Evolutionary conservation across 805 yeast genomes (phyloP).

Genomic region (Kuraishia hungarica): DNA sequence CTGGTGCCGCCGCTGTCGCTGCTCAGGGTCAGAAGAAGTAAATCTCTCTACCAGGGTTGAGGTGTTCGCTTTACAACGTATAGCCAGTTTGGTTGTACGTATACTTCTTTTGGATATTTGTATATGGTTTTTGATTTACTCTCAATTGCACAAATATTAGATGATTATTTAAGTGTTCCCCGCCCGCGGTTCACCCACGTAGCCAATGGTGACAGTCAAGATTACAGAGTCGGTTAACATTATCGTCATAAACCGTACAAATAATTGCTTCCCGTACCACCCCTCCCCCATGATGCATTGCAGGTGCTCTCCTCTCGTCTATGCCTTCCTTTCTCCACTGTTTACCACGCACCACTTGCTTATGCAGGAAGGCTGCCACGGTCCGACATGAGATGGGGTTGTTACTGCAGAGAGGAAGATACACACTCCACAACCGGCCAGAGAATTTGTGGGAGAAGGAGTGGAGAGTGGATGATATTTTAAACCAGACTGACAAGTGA

Average conservation of each 20-base stretch:
- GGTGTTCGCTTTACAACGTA: not conserved
- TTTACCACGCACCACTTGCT: not conserved
- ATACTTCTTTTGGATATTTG: not conserved
- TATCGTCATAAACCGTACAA: no score
- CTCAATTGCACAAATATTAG: not conserved
- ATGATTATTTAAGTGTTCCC: no score
- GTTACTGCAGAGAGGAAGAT: not conserved
- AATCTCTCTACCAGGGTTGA: not conserved
- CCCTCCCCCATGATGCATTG: no score
- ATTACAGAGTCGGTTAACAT: no score
- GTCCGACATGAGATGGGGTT: not conserved
- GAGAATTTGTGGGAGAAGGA: not conserved
- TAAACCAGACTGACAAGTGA: not conserved
- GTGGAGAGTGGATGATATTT: not conserved
- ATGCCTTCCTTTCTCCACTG: not conserved
- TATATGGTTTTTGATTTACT: not conserved
- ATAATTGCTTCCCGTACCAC: no score
- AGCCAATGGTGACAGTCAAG: no score
- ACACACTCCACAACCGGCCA: not conserved
- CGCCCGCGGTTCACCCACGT: no score
- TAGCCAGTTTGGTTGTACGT: not conserved
- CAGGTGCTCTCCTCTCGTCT: no score
- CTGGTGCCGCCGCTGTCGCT: conserved; percentile 99
- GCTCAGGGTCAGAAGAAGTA: conserved; percentile 80
- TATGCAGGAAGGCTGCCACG: not conserved